A percentile compares a stretch with the other conserved stretches of the same genome.
phyloP scores from a whole-genome alignment of 2,329 filamentous ascomycete species.

The Fusarium heterosporum region DNA sequence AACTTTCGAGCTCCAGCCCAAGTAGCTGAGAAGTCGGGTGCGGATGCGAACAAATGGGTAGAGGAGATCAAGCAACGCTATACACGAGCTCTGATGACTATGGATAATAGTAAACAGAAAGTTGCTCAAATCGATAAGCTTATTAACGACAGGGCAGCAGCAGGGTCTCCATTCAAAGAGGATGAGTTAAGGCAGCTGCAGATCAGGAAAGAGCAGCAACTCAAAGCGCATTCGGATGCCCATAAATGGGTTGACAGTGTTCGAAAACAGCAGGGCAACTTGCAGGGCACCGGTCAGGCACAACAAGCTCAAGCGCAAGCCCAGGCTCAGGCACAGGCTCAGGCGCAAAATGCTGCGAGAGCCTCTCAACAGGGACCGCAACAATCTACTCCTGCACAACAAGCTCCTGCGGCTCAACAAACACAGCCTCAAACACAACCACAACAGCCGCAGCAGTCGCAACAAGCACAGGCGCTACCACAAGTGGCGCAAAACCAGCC shows the following conservation, averaged over 20 bases:
- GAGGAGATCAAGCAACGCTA: conserved; percentile 62
- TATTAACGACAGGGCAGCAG: conserved; percentile 57
- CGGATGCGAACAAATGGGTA: conserved; percentile 62
- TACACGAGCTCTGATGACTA: conserved; percentile 60
- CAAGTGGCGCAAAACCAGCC: conserved; percentile 37
- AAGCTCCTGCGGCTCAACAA: conserved; percentile 26
- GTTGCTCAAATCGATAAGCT: conserved; percentile 57
- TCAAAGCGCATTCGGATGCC: conserved; percentile 61
- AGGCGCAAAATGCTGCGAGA: conserved; percentile 23
- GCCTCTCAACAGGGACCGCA: conserved; percentile 43
- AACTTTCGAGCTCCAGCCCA: conserved; percentile 59
- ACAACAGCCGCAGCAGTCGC: conserved; percentile 28
- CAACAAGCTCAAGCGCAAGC: conserved; percentile 37
- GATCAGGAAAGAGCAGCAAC: conserved; percentile 57
- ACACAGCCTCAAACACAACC: conserved; percentile 35
- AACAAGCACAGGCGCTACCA: conserved; percentile 29
- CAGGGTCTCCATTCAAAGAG: conserved; percentile 58
- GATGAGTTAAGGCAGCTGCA: conserved; percentile 61
- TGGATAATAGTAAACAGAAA: conserved; percentile 60
- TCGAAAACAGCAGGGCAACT: conserved; percentile 58
- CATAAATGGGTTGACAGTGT: conserved; percentile 62
- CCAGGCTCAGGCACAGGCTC: conserved; percentile 22
- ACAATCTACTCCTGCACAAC: conserved; percentile 40
- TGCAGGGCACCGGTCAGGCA: conserved; percentile 47
- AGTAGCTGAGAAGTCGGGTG: conserved; percentile 56